Evolutionary conservation across 768 basidiomycete genomes (phyloP).

Genomic region (Pisolithus tinctorius): DNA sequence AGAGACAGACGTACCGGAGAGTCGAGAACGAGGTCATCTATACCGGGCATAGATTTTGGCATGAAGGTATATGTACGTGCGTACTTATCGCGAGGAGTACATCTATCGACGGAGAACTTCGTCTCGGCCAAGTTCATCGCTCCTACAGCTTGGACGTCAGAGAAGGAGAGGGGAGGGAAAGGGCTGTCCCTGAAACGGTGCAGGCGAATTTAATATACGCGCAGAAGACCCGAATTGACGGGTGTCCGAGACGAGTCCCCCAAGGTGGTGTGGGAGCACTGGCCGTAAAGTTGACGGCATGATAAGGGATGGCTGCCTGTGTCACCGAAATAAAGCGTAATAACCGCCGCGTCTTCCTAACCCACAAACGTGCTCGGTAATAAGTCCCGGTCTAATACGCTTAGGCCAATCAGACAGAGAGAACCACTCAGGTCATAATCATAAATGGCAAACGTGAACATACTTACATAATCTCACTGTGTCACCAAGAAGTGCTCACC

Average conservation of each 20-base stretch:
- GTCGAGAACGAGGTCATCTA: conserved; percentile 24
- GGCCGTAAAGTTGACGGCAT: neutral
- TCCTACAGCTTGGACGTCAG: neutral
- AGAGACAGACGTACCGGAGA: conserved; percentile 16
- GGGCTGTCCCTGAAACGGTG: neutral
- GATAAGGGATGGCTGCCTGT: neutral
- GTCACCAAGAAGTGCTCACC: no score
- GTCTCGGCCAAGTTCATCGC: conserved; percentile 28
- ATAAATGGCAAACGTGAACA: no score
- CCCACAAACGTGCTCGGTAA: no score
- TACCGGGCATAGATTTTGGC: conserved; percentile 27
- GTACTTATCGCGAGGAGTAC: conserved; percentile 22
- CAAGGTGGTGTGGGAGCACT: neutral
- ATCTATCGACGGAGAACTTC: conserved; percentile 26
- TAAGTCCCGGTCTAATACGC: no score
- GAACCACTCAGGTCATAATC: no score
- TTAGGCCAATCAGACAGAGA: no score
- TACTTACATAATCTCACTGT: no score
- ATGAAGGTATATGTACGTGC: conserved; percentile 24
- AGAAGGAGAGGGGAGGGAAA: neutral
- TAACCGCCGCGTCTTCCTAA: no score
- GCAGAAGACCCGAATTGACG: neutral
- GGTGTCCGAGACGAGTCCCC: neutral
- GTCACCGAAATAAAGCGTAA: no score
- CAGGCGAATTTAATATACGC: neutral